A percentile compares a stretch with the other conserved stretches of the same genome.
Evolutionary conservation across 345 rosid species (phyloP).

Genomic region (Stellera chamaejasme): DNA sequence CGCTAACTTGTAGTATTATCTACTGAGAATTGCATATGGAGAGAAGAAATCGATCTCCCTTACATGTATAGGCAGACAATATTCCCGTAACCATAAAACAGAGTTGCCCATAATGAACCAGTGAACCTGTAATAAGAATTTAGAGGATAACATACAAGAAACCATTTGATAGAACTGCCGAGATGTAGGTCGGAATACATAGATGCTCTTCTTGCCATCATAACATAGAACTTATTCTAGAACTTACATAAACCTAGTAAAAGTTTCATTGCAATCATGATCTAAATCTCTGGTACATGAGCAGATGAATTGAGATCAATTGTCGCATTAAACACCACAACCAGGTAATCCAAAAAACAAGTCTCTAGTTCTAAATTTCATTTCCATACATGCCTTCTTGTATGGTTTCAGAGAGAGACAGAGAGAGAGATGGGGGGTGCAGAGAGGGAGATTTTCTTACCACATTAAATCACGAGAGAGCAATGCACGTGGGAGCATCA

Average conservation of each 20-base stretch:
- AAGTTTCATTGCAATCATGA: no score
- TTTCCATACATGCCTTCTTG: no score
- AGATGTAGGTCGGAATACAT: no score
- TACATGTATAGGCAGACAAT: slow-evolving; percentile 74
- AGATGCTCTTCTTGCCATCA: no score
- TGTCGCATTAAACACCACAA: neutral
- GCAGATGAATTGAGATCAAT: no score
- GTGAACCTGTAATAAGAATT: slow-evolving; percentile 51
- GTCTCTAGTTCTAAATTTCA: no score
- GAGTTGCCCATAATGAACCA: slow-evolving; percentile 76
- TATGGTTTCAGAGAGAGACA: neutral
- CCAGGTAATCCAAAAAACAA: neutral
- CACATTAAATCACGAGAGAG: slow-evolving; percentile 93
- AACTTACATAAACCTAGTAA: no score
- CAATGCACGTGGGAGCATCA: slow-evolving; percentile 87
- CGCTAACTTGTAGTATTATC: no score
- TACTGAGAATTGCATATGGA: neutral
- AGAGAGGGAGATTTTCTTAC: slow-evolving; percentile 27
- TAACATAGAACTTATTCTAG: no score
- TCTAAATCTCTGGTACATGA: no score
- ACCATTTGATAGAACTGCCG: no score
- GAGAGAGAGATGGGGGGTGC: neutral
- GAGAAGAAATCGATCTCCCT: slow-evolving; percentile 4
- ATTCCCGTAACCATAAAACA: slow-evolving; percentile 84
- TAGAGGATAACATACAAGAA: neutral